Conservation (phyloP, 495 filamentous ascomycete genomes). For the Podospora appendiculata region DNA sequence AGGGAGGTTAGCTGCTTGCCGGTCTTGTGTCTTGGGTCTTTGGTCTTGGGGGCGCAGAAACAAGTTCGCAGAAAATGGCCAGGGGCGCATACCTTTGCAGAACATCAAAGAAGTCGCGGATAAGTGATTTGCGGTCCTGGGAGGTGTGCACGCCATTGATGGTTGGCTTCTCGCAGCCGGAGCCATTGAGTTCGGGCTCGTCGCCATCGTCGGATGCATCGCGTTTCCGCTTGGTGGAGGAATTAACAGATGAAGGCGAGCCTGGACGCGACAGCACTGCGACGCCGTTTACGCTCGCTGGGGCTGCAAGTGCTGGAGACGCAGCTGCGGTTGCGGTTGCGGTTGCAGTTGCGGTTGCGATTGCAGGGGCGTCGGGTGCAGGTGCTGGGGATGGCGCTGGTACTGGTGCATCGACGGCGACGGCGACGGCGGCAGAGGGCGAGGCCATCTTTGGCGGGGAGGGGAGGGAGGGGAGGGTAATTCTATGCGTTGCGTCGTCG, state of each 20-base stretch:
- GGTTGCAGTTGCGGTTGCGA: too few relatives aligned
- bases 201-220: conserved; percentile 34
- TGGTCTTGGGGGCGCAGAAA: background rate
- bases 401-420: background rate
- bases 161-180: conserved; percentile 16
- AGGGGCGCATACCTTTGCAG: conserved; percentile 33
- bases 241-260: conserved; percentile 31
- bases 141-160: conserved; percentile 17
- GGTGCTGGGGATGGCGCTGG: background rate
- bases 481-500: conserved; percentile 2
- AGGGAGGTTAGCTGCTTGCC: conserved; percentile 6
- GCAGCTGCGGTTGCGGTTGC: background rate
- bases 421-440: conserved; percentile 26
- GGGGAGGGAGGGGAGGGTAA: background rate
- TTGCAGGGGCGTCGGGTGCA: too few relatives aligned
- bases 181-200: conserved; percentile 18
- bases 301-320: too few relatives aligned
- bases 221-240: conserved; percentile 50
- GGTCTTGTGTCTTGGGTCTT: too few relatives aligned
- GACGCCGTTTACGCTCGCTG: conserved; percentile 27
- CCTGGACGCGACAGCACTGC: conserved; percentile 27
- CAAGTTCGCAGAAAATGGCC: background rate
- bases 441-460: conserved; percentile 31
- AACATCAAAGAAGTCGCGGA: conserved; percentile 35
- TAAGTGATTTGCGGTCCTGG: conserved; percentile 17